Percentiles rank a stretch among this genome's conserved stretches.
Conservation (phyloP, 2,329 filamentous ascomycete genomes). For the Huntiella decipiens region DNA sequence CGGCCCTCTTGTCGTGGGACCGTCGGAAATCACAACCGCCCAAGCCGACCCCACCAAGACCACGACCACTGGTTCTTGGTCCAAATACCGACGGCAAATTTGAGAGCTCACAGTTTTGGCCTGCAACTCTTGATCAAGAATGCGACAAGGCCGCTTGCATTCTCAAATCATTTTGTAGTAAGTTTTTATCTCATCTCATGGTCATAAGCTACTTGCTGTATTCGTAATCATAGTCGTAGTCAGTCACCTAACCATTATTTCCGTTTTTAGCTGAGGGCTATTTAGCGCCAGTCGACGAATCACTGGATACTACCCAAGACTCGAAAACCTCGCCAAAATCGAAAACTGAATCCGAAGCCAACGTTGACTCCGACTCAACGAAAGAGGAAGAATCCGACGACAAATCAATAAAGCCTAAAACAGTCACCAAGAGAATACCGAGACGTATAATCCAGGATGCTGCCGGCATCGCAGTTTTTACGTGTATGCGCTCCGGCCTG, state of each 20-base stretch:
- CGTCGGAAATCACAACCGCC: constrained; percentile 12
- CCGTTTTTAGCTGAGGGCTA: constrained; percentile 32
- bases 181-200: constrained; percentile 16
- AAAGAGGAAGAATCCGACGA: background rate
- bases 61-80: constrained; percentile 6
- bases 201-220: background rate
- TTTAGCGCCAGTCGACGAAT: constrained; percentile 26
- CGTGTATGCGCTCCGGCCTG: constrained; percentile 81
- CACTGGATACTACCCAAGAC: constrained; percentile 14
- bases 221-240: too few relatives aligned
- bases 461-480: constrained; percentile 82
- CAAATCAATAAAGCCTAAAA: constrained; percentile 31
- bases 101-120: constrained; percentile 54
- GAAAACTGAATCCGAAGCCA: constrained; percentile 20
- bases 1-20: constrained; percentile 13
- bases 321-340: constrained; percentile 15
- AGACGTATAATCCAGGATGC: constrained; percentile 70
- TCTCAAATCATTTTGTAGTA: constrained; percentile 76
- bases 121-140: constrained; percentile 68
- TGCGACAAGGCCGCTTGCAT: constrained; percentile 83
- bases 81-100: constrained; percentile 11
- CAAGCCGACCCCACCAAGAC: constrained; percentile 5
- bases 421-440: constrained; percentile 57
- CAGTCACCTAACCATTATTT: background rate
- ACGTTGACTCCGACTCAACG: background rate